These are phyloP conservation scores for Halophytophthora batemanensis DNA, from an alignment of 352 stramenopile genomes.

Conservation along the genomic window DNA sequence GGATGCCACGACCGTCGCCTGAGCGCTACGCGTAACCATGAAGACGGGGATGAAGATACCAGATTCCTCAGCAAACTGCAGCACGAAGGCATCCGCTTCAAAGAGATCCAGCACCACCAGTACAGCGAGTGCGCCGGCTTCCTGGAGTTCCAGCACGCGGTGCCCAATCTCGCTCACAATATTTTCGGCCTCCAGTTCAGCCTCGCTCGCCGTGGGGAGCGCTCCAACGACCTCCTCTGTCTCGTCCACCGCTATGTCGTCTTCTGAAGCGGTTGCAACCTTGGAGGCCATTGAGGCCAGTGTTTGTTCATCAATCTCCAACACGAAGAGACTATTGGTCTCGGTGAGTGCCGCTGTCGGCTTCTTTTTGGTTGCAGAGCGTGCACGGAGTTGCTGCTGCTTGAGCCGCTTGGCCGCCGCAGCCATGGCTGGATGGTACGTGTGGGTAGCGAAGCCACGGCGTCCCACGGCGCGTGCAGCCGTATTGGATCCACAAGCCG, in stretches of 20 bases:
- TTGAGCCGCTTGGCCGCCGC: conserved; percentile 29
- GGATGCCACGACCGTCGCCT: conserved; percentile 15
- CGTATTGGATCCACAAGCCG: conserved; percentile 37
- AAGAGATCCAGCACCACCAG: conserved; percentile 63
- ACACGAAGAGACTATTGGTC: conserved; percentile 38
- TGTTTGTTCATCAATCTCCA: conserved; percentile 41
- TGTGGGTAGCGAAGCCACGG: conserved; percentile 49
- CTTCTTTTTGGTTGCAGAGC: conserved; percentile 34
- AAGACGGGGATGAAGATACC: conserved; percentile 75
- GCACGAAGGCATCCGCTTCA: conserved; percentile 51
- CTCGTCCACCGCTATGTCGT: conserved; percentile 5
- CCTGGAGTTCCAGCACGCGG: conserved; percentile 56
- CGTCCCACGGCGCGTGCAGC: conserved; percentile 13
- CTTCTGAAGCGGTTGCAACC: conserved; percentile 3
- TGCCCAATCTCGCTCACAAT: conserved; percentile 45
- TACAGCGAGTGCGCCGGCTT: conserved; percentile 50
- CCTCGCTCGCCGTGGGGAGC: conserved; percentile 18
- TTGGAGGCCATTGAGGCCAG: conserved; percentile 10
- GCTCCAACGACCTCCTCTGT: neutral
- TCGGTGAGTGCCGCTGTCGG: conserved; percentile 30
- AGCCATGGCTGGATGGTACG: conserved; percentile 49
- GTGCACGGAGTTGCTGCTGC: conserved; percentile 33
- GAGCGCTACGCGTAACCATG: conserved; percentile 34
- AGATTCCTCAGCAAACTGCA: conserved; percentile 42
- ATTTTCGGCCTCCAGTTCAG: conserved; percentile 29